These are phyloP conservation scores for Viola odorata DNA, from an alignment of 345 rosid species.

Conservation along the genomic window DNA sequence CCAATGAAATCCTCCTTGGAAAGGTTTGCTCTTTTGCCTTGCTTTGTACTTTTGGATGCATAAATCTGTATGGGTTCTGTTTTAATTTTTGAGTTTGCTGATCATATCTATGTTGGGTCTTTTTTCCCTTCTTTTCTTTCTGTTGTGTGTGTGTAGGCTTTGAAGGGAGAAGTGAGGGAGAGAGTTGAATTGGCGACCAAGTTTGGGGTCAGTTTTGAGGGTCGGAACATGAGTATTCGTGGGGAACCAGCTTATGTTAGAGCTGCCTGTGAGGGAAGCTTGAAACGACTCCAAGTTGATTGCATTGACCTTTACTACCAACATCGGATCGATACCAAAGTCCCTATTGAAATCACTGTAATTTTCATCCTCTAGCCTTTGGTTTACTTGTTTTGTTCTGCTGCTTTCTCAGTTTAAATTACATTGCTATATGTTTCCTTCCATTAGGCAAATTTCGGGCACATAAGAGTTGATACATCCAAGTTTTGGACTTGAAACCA, in stretches of 20 bases:
- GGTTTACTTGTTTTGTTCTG: neutral
- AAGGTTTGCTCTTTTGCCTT: no score
- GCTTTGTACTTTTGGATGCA: no score
- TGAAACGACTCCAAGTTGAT: slow-evolving; percentile 17
- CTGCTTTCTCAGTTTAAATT: neutral
- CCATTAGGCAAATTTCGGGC: no score
- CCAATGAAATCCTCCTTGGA: no score
- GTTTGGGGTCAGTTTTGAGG: slow-evolving; percentile 25
- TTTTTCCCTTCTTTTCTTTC: no score
- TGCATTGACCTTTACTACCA: slow-evolving; percentile 23
- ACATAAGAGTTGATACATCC: no score
- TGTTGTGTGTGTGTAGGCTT: neutral
- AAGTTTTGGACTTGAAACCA: no score
- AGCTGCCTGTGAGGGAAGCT: slow-evolving; percentile 14
- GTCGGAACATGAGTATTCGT: slow-evolving; percentile 19
- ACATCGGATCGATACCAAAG: slow-evolving; percentile 15
- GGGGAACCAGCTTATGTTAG: slow-evolving; percentile 55
- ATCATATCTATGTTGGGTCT: neutral
- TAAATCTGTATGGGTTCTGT: no score
- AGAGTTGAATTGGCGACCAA: slow-evolving; percentile 52
- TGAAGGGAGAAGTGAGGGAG: neutral
- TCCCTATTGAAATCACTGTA: slow-evolving; percentile 23
- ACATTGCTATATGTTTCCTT: neutral
- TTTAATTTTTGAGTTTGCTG: neutral
- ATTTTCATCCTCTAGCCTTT: neutral